Percentiles rank a stretch among this genome's conserved stretches.
Conservation (phyloP, 495 filamentous ascomycete genomes). For the Aspergillus kassunensis region DNA sequence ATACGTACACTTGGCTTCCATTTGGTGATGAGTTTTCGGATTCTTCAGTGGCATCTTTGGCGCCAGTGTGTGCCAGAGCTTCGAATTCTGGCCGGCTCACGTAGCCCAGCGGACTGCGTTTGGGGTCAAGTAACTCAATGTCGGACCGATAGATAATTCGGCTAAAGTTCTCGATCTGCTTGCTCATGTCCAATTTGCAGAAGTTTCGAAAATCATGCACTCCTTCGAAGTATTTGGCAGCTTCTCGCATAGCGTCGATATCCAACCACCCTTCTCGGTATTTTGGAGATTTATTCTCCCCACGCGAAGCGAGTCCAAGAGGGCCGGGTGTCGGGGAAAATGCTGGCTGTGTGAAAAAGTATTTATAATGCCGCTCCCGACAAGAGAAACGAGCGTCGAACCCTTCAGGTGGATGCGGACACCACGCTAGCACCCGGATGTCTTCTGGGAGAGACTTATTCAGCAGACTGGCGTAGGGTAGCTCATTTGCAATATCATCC, state of each 20-base stretch:
- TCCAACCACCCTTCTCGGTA: slow-evolving; percentile 62
- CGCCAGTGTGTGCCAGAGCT: slow-evolving; percentile 18
- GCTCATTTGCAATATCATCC: slow-evolving; percentile 74
- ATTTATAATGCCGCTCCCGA: slow-evolving; percentile 80
- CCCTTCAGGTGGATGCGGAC: slow-evolving; percentile 66
- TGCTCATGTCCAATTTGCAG: slow-evolving; percentile 82
- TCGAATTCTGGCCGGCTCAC: slow-evolving; percentile 33
- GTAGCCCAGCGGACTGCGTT: slow-evolving; percentile 40
- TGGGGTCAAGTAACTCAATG: slow-evolving; percentile 62
- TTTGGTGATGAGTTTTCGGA: slow-evolving; percentile 16
- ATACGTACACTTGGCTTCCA: slow-evolving; percentile 71
- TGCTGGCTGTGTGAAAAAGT: slow-evolving; percentile 95
- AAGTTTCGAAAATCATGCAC: slow-evolving; percentile 95
- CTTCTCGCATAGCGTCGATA: slow-evolving; percentile 79
- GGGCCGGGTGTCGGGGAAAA: slow-evolving; percentile 57
- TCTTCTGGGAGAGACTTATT: slow-evolving; percentile 86
- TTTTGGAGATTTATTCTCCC: slow-evolving; percentile 21
- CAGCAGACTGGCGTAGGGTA: slow-evolving; percentile 73
- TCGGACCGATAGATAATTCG: slow-evolving; percentile 70
- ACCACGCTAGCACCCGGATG: slow-evolving; percentile 90
- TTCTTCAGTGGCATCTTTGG: slow-evolving; percentile 15
- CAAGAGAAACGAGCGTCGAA: slow-evolving; percentile 96
- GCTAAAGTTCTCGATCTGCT: slow-evolving; percentile 79
- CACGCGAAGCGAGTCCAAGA: slow-evolving; percentile 29
- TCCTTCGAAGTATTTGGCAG: slow-evolving; percentile 74